Conservation (phyloP, 768 basidiomycete genomes). For the Suillus occidentalis region DNA sequence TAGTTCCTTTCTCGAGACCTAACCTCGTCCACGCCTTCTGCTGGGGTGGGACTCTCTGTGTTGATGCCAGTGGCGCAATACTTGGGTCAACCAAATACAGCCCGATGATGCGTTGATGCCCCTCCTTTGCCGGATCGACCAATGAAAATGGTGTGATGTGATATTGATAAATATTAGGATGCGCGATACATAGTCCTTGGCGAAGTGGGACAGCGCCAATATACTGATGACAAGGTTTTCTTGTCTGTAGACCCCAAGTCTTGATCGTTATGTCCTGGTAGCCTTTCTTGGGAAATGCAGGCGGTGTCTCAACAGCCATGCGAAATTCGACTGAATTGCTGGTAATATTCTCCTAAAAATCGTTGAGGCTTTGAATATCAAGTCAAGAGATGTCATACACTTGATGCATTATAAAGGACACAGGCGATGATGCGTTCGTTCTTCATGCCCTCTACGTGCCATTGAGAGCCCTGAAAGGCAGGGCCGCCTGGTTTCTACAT, state of each 20-base stretch:
- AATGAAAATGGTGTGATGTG: conserved; percentile 40
- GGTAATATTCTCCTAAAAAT: conserved; percentile 44
- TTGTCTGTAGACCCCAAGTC: conserved; percentile 50
- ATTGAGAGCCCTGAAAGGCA: conserved; percentile 35
- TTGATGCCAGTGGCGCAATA: conserved; percentile 40
- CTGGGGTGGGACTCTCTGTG: conserved; percentile 48
- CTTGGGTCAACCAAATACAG: conserved; percentile 54
- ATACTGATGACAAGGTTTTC: conserved; percentile 49
- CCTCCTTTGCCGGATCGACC: conserved; percentile 39
- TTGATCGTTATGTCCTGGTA: conserved; percentile 47
- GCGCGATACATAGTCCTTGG: conserved; percentile 42
- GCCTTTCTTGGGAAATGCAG: conserved; percentile 29
- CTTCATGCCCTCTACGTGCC: conserved; percentile 55
- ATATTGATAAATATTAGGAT: conserved; percentile 61
- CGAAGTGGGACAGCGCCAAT: conserved; percentile 41
- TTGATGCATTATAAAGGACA: conserved; percentile 40
- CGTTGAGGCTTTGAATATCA: background rate
- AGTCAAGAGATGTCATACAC: conserved; percentile 32
- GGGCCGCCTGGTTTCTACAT: conserved; percentile 35
- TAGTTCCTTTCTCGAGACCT: conserved; percentile 28
- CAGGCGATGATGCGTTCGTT: conserved; percentile 52
- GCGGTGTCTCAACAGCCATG: conserved; percentile 51
- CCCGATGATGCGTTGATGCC: conserved; percentile 42
- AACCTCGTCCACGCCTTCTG: conserved; percentile 45
- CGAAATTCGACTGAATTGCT: conserved; percentile 42